Conservation (phyloP, 768 basidiomycete species). For the Harrya chromipes region DNA sequence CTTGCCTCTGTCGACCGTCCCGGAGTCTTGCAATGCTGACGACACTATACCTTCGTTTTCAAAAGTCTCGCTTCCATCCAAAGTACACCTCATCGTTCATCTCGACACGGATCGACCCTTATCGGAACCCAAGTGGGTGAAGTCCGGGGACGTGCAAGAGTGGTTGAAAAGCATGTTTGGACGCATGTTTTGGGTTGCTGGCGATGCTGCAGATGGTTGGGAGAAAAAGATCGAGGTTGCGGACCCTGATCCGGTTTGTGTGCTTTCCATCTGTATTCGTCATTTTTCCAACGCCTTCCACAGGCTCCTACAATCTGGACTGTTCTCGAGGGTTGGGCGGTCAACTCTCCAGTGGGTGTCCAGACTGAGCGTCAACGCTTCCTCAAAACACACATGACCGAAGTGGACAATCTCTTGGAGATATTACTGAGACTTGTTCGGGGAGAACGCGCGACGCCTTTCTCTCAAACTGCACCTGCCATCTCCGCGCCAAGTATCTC, state of each 20-base stretch:
- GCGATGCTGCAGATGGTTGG: slow-evolving; percentile 87
- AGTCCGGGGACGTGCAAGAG: slow-evolving; percentile 90
- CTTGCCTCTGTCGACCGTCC: slow-evolving; percentile 49
- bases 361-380: slow-evolving; percentile 81
- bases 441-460: slow-evolving; percentile 76
- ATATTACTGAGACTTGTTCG: slow-evolving; percentile 90
- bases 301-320: slow-evolving; percentile 92
- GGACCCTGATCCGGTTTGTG: slow-evolving; percentile 91
- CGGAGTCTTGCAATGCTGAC: slow-evolving; percentile 45
- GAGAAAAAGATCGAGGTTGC: slow-evolving; percentile 88
- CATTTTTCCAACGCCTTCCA: slow-evolving; percentile 1
- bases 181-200: slow-evolving; percentile 82
- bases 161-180: slow-evolving; percentile 91
- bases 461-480: slow-evolving; percentile 59
- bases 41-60: slow-evolving; percentile 72
- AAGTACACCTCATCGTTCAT: slow-evolving; percentile 66
- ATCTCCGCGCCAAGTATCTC: slow-evolving; percentile 62
- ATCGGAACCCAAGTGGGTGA: slow-evolving; percentile 96
- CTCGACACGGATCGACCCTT: slow-evolving; percentile 86
- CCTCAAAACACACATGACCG: slow-evolving; percentile 81
- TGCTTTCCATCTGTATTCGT: background rate
- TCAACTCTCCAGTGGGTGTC: slow-evolving; percentile 75
- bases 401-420: slow-evolving; percentile 87
- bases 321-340: slow-evolving; percentile 85
- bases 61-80: slow-evolving; percentile 48